These are phyloP conservation scores for Dryas drummondii DNA, from an alignment of 306 rosid genomes.

Conservation along the genomic window DNA sequence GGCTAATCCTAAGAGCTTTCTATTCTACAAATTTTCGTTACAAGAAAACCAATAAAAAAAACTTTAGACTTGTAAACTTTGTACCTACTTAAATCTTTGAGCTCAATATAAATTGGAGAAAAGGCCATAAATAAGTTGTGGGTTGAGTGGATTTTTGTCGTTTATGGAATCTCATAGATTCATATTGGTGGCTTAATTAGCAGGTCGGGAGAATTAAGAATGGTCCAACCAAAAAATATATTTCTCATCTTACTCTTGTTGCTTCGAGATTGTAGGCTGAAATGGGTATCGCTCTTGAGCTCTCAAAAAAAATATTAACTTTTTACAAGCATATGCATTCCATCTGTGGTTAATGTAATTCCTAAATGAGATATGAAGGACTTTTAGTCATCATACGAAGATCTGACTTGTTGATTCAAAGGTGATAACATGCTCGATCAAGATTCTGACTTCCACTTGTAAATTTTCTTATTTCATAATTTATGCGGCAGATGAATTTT, in stretches of 20 bases:
- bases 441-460: background rate
- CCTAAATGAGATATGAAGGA: background rate
- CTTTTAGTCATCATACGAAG: slow-evolving; percentile 49
- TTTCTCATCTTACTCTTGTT: slow-evolving; percentile 21
- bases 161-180: background rate
- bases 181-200: background rate
- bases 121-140: no score
- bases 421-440: slow-evolving; percentile 38
- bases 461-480: background rate
- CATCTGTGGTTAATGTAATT: slow-evolving; percentile 2
- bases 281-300: slow-evolving; percentile 90
- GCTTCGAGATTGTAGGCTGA: slow-evolving; percentile 65
- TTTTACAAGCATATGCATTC: background rate
- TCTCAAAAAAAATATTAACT: slow-evolving; percentile 60
- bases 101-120: no score
- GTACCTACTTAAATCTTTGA: no score
- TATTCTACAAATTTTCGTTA: no score
- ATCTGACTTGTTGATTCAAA: slow-evolving; percentile 95
- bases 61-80: no score
- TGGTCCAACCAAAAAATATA: background rate
- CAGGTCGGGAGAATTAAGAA: background rate
- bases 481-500: slow-evolving; percentile 10
- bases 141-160: no score
- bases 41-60: no score
- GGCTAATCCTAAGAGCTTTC: no score